Evolutionary conservation across 306 rosid genomes (phyloP), one percentile per base, ranked within the genome.

Genomic region (Chamaecrista fasciculata): DNA sequence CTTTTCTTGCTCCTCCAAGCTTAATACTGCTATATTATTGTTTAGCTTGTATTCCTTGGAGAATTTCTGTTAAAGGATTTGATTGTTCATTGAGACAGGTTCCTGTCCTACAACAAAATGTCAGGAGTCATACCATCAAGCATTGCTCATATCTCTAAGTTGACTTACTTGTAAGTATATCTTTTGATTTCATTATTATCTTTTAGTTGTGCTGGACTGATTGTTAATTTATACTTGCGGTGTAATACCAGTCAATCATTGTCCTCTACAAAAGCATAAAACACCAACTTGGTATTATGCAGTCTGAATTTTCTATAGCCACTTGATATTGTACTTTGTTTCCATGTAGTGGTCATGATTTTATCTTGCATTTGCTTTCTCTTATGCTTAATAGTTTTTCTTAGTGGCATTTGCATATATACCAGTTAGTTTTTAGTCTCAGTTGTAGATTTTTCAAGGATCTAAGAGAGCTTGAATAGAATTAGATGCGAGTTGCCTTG

Each of bases 41-140:
- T 61, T 9, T 50, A 40, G 46, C 16, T 79, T 15, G 31, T 19
- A 52, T 40, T 44, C 18, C 50, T 67, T 49, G 40, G 65, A 34
- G 37, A 71, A 16, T 59, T 46, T 62, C 47, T 19, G 3, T 75
- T 23, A 62, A 29, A 1, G 55, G 53, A 9, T 25, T 53, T 73
- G 76, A 18, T 61, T 67, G 67, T 60, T 74, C 76, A 75, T 56
- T 75, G 67, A 62, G 46, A 58, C 89, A 95, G 99, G 91, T 95
- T 89, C 78, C 86, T 95, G 20, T 95, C 99, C 26, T 67, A 83
- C 86, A 95, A 95, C 81, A 95, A 95, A 82, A 95, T 95, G 95
- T 76, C 97, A 25, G 99, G 99, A 74, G 77, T 83, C 40, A 78
- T 95, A 77, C 99, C 99, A 78, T 76, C 96, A 49, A 88, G 80